Percentiles rank a stretch among this genome's conserved stretches.
phyloP scores from a whole-genome alignment of 1,139 yeast species.

The Kodamaea derodonti region DNA sequence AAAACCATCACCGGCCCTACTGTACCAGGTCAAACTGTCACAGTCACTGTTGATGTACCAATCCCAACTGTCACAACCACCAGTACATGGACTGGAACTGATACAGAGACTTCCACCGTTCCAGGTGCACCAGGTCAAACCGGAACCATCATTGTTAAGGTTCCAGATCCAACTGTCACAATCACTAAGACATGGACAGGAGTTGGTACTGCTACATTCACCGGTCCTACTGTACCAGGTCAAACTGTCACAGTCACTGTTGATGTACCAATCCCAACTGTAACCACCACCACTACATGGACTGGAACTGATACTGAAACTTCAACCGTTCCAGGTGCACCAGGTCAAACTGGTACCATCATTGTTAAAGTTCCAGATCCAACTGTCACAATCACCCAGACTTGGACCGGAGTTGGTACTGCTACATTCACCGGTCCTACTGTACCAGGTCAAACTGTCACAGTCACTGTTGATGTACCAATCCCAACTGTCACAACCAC shows the following conservation, averaged over 20 bases:
- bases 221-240: slow-evolving; percentile 3
- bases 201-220: slow-evolving; percentile 3
- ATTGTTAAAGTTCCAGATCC: neutral
- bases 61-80: slow-evolving; percentile 3
- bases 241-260: slow-evolving; percentile 7
- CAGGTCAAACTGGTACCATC: neutral
- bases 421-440: neutral
- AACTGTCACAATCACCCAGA: neutral
- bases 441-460: neutral
- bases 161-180: slow-evolving; percentile 11
- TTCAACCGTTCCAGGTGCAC: neutral
- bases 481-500: slow-evolving; percentile 6
- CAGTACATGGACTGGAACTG: slow-evolving; percentile 5
- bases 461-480: neutral
- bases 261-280: slow-evolving; percentile 8
- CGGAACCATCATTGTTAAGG: slow-evolving; percentile 15
- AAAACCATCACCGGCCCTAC: slow-evolving; percentile 3
- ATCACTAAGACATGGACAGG: slow-evolving; percentile 6
- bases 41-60: slow-evolving; percentile 3
- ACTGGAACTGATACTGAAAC: neutral
- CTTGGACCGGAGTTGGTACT: slow-evolving; percentile 1
- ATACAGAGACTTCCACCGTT: slow-evolving; percentile 6
- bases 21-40: slow-evolving; percentile 8
- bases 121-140: slow-evolving; percentile 2
- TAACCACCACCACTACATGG: neutral